A percentile compares a stretch with the other conserved stretches of the same genome.
These are phyloP conservation scores for Suillus occidentalis DNA, from an alignment of 768 basidiomycete species.

Conservation along the genomic window DNA sequence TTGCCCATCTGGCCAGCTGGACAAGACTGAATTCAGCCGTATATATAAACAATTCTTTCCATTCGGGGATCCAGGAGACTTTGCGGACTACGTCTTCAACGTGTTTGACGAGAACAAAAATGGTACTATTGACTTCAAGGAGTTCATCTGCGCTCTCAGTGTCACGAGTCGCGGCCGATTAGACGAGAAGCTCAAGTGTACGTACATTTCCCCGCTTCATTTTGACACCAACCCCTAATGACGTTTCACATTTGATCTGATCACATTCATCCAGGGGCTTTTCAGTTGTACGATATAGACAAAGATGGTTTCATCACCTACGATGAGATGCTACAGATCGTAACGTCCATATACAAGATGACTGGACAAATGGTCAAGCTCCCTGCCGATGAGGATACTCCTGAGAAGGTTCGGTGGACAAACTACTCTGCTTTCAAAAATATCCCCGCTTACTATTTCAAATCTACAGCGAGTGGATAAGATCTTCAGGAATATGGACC, in stretches of 20 bases:
- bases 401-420: conserved; percentile 74
- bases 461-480: conserved; percentile 87
- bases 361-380: conserved; percentile 99
- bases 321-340: conserved; percentile 98
- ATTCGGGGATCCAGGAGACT: conserved; percentile 95
- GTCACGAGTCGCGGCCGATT: conserved; percentile 90
- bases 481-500: conserved; percentile 97
- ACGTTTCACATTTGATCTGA: conserved; percentile 9
- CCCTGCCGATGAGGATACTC: conserved; percentile 98
- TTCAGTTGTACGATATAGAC: conserved; percentile 98
- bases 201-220: conserved; percentile 31
- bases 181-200: conserved; percentile 98
- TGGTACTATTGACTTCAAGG: conserved; percentile 98
- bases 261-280: conserved; percentile 75
- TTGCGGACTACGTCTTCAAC: conserved; percentile 98
- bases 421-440: conserved; percentile 14
- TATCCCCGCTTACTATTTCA: conserved; percentile 6
- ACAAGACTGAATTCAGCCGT: conserved; percentile 92
- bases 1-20: conserved; percentile 94
- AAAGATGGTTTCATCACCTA: conserved; percentile 98
- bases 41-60: conserved; percentile 99
- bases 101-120: conserved; percentile 95
- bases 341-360: conserved; percentile 99
- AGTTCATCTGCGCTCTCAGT: conserved; percentile 97
- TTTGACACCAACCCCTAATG: conserved; percentile 1